Conservation (phyloP, 768 basidiomycete species). For the Strobilomyces dryophilus region DNA sequence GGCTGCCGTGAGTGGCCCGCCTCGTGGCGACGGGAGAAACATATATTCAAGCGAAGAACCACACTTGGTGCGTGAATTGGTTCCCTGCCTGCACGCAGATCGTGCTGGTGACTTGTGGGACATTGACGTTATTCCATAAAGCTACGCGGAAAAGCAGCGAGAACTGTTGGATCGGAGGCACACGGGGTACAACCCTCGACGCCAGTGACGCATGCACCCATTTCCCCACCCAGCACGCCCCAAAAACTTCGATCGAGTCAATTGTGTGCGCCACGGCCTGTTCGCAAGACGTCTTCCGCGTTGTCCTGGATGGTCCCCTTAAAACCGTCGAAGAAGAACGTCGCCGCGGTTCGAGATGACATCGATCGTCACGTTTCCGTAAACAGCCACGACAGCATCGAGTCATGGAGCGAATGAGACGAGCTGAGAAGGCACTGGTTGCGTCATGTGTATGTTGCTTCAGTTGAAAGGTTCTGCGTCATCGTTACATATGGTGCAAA, state of each 20-base stretch:
- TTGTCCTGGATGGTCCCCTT: constrained; percentile 28
- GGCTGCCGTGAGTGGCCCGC: constrained; percentile 2
- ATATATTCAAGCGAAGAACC: constrained; percentile 1
- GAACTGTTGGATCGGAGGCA: background rate
- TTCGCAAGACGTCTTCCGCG: constrained; percentile 18
- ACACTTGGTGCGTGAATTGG: constrained; percentile 16
- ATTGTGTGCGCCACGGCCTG: constrained; percentile 4
- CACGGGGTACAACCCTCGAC: constrained; percentile 12
- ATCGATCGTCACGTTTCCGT: constrained; percentile 2
- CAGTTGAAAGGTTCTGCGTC: background rate
- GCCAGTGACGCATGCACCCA: constrained; percentile 16
- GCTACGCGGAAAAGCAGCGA: background rate
- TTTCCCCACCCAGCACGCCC: constrained; percentile 22
- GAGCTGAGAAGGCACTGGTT: background rate
- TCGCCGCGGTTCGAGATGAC: constrained; percentile 1
- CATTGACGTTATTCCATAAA: constrained; percentile 8
- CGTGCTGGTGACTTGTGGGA: background rate
- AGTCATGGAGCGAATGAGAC: constrained; percentile 32
- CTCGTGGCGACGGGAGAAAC: constrained; percentile 18
- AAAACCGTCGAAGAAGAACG: constrained; percentile 11
- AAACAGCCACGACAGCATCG: constrained; percentile 32
- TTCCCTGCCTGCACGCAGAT: constrained; percentile 1
- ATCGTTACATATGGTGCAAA: constrained; percentile 14
- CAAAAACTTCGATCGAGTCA: constrained; percentile 24
- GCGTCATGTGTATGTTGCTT: constrained; percentile 2